These are phyloP conservation scores for Sugiyamaella paludigena DNA, from an alignment of 1,139 yeast species.

Conservation along the genomic window DNA sequence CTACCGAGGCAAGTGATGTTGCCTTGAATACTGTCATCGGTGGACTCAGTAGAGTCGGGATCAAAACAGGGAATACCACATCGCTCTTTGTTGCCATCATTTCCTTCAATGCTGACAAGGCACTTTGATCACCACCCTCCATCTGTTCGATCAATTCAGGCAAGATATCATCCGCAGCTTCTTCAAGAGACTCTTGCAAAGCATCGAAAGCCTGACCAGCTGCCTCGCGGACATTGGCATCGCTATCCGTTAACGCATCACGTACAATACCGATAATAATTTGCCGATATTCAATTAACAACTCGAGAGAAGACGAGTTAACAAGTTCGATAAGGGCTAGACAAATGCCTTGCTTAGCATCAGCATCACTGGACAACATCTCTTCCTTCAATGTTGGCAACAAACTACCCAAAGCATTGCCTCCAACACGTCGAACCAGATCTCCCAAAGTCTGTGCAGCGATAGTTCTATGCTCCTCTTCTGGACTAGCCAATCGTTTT, in stretches of 20 bases:
- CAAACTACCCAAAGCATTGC: constrained; percentile 77
- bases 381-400: constrained; percentile 81
- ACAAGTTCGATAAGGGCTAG: constrained; percentile 86
- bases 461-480: constrained; percentile 74
- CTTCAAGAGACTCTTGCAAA: constrained; percentile 78
- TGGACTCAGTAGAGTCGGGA: constrained; percentile 77
- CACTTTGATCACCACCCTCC: constrained; percentile 66
- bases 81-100: constrained; percentile 90
- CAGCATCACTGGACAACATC: constrained; percentile 60
- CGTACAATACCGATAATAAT: constrained; percentile 73
- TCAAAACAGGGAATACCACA: constrained; percentile 86
- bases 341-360: constrained; percentile 94
- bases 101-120: constrained; percentile 84
- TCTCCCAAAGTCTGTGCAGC: constrained; percentile 96
- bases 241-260: constrained; percentile 72
- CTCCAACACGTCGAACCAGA: constrained; percentile 91
- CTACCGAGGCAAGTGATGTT: constrained; percentile 80
- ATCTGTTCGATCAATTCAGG: constrained; percentile 77
- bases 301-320: constrained; percentile 65
- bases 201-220: constrained; percentile 91
- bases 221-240: constrained; percentile 75
- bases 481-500: constrained; percentile 75
- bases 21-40: constrained; percentile 88
- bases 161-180: constrained; percentile 80
- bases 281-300: constrained; percentile 63